Percentiles rank a stretch among this genome's conserved stretches.
These are phyloP conservation scores for Adansonia grandidieri DNA, from an alignment of 441 rosid species.

Conservation along the genomic window DNA sequence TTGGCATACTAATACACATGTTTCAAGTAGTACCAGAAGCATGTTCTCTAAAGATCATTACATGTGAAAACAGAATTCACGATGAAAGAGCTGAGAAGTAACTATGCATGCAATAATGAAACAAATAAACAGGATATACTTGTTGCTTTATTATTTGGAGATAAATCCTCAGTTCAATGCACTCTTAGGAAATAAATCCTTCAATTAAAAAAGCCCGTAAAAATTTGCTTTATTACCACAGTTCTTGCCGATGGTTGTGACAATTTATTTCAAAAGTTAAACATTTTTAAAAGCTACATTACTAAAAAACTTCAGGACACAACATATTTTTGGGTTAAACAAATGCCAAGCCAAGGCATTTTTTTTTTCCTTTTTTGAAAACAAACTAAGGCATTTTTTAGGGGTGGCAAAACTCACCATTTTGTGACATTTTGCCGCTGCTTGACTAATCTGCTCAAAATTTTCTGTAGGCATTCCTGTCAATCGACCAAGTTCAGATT, in stretches of 20 bases:
- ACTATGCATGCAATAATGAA: neutral
- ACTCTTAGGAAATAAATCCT: neutral
- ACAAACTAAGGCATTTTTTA: neutral
- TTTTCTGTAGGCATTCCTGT: slow-evolving; percentile 80
- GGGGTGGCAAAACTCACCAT: slow-evolving; percentile 54
- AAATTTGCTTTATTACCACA: neutral
- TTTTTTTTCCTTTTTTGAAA: no score
- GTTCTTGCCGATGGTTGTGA: neutral
- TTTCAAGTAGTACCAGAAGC: neutral
- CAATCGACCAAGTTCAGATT: slow-evolving; percentile 77
- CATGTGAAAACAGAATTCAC: neutral
- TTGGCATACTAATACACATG: neutral
- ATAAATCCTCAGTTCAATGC: neutral
- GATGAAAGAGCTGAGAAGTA: neutral
- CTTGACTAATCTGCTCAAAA: slow-evolving; percentile 69
- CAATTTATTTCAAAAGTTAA: neutral
- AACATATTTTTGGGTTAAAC: neutral
- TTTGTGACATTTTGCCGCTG: slow-evolving; percentile 64
- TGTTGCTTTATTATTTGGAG: neutral
- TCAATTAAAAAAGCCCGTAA: neutral
- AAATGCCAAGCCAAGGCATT: neutral
- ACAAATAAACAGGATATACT: neutral
- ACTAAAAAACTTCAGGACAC: neutral
- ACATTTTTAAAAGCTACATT: neutral
- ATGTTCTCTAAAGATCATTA: neutral